Conservation (phyloP, 495 filamentous ascomycete species). For the Elaphomyces granulatus region DNA sequence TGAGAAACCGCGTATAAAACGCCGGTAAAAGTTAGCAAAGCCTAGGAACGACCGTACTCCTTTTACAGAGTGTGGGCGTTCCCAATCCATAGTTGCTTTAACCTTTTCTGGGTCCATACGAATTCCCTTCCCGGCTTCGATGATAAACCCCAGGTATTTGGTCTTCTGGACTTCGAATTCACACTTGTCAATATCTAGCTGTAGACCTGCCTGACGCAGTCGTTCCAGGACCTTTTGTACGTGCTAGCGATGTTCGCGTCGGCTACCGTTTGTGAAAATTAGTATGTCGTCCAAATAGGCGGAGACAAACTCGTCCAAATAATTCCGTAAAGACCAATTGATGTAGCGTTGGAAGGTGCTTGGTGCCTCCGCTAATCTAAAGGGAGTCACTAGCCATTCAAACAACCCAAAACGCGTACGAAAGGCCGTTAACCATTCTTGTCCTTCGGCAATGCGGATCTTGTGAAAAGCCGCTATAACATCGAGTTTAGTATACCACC, state of each 20-base stretch:
- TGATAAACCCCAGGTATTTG: slow-evolving; percentile 6
- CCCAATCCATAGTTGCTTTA: slow-evolving; percentile 2
- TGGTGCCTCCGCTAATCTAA: no score
- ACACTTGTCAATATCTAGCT: slow-evolving; percentile 9
- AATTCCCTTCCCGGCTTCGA: slow-evolving; percentile 3
- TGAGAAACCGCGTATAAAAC: slow-evolving; percentile 5
- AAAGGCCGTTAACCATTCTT: no score
- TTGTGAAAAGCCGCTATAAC: no score
- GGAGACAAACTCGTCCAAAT: no score
- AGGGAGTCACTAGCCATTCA: no score
- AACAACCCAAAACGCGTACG: no score
- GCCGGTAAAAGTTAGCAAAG: slow-evolving; percentile 8
- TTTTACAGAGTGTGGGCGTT: slow-evolving; percentile 1
- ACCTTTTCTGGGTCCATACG: slow-evolving; percentile 7
- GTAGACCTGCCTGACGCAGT: slow-evolving; percentile 4
- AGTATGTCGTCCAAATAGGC: no score
- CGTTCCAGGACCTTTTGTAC: slow-evolving; percentile 1
- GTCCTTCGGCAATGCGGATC: no score
- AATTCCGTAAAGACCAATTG: no score
- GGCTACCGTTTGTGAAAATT: no score
- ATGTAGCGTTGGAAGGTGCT: no score
- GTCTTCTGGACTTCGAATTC: slow-evolving; percentile 6
- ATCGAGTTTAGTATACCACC: no score
- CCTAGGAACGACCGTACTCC: slow-evolving; percentile 6
- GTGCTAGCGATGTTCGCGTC: slow-evolving; percentile 6